phyloP scores from a whole-genome alignment of 1,284 basidiomycete species.

The Xerocomus nothofagi region DNA sequence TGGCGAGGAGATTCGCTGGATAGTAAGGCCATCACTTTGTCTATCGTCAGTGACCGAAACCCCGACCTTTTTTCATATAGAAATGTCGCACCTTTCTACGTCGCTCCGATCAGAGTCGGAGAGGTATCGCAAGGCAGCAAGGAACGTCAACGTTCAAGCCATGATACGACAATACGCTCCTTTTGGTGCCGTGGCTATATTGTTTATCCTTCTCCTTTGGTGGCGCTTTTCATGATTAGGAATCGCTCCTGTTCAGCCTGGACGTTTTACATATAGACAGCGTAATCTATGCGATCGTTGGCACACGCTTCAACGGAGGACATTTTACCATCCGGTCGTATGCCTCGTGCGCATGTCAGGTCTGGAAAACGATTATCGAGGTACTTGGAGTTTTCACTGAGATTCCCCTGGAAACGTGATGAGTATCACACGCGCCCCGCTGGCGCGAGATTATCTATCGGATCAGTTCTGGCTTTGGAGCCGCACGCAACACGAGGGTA shows the following conservation, averaged over 20 bases:
- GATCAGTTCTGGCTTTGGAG: background rate
- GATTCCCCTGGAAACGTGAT: background rate
- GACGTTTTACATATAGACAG: conserved; percentile 24
- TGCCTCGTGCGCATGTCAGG: background rate
- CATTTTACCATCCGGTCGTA: background rate
- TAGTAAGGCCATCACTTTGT: conserved; percentile 57
- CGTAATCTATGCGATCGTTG: conserved; percentile 31
- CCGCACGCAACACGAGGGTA: background rate
- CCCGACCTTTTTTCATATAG: conserved; percentile 43
- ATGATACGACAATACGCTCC: conserved; percentile 97
- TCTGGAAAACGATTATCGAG: background rate
- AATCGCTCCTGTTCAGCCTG: conserved; percentile 11
- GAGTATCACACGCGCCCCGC: background rate
- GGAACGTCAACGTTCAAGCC: conserved; percentile 93
- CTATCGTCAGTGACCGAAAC: conserved; percentile 3
- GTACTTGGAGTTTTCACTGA: background rate
- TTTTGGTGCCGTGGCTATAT: conserved; percentile 74
- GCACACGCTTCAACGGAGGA: background rate
- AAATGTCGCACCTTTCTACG: conserved; percentile 97
- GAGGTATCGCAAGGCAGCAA: conserved; percentile 94
- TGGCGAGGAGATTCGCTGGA: conserved; percentile 98
- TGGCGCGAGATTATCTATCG: background rate
- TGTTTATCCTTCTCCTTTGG: conserved; percentile 87
- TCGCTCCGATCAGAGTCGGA: conserved; percentile 97
- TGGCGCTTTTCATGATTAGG: conserved; percentile 75